Evolutionary conservation across 495 filamentous ascomycete species (phyloP), one percentile per base, ranked within the genome.

Genomic region (Tetracladium setigerum): DNA sequence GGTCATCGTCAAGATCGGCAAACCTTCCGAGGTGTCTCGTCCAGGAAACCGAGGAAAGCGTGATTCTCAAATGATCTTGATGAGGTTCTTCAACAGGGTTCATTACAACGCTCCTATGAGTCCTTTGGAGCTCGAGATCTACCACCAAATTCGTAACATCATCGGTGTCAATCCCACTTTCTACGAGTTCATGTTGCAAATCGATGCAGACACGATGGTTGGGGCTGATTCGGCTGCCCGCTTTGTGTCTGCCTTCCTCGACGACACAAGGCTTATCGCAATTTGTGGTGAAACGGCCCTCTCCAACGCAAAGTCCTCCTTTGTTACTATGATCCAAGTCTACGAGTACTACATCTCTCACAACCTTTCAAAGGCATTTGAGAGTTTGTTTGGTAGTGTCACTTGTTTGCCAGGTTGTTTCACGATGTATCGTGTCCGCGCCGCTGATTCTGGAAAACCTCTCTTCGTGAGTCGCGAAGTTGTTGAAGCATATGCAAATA

Each of bases 291-390:
- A 99, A 65, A 99, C 92, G 0, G 83, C 84, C 9, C 72, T 99
- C 19, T 87, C 84, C 41, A 99, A 99, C 59, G 86, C 89, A 41
- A 95, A 95, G 65, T 76, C 85, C 13, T 95, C 90, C 12, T 86
- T 89, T 54, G 76, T 92, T 50, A 99, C 92, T 30, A 97, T 97
- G 90, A 97, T 99, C 52, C 92, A 98, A 66, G 92, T 98, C 14
- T 98, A 98, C 73, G 92, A 98, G 67, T 95, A 98, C 74, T 98
- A 90, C 69, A 98, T 98, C 52, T 97, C 94, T 44, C 92, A 98
- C 73, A 94, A 98, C 63, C 72, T 98, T 56, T 83, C 86, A 58
- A 98, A 98, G 68, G 94, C 92, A n/a, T 98, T 98, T 62, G 92
- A 98, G 64, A 90, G 84, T 67, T 76, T 98, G 53, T 98, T 98